Evolutionary conservation across 1,284 basidiomycete species (phyloP), one percentile per base, ranked within the genome.

Genomic region (Apiotrichum siamense): DNA sequence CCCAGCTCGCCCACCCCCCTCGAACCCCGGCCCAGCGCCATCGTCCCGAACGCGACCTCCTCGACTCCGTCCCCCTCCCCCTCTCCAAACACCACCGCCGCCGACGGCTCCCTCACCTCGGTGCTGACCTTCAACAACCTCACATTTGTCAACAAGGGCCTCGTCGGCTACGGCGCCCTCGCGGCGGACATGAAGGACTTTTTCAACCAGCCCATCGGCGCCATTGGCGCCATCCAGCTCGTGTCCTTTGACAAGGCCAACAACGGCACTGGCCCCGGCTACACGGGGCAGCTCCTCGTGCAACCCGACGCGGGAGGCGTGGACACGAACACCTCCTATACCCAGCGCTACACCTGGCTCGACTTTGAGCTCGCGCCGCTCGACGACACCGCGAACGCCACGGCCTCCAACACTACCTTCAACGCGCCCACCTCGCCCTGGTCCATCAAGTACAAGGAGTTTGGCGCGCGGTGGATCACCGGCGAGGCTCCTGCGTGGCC

Each of bases 361-460:
- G 75, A 79, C 53, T 84, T 86, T 62, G 74, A 77, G 2, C 71
- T 86, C 24, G 74, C 73, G 2, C 83, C 83, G 0, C 83, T 84
- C 66, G 78, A 79, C 50, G 66, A 72, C 3, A 71, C 77, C 3
- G 76, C 85, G 15, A 69, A 66, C 23, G 84, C 83, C 65, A 65
- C 74, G 20, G 82, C 80, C 0, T 77, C 79, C 63, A 65, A 79
- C 48, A 52, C 53, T 5, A 84, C 83, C 0, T 76, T 84, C 20
- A 52, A 75, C 45, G 66, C 13, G 13, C 7, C 86, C 4, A 74
- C 67, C 0, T 85, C 86, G 62, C 66, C 71, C 27, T 71, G 74
- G n/a, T 81, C 83, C 0, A 63, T 77, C 4, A 73, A 84, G 25
- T 81, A 81, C 58, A 75, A 74, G n/a, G 83, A 85, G 53, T 25